Percentiles rank a stretch among this genome's conserved stretches.
Evolutionary conservation across 1,284 basidiomycete species (phyloP).

Genomic region (Ceratobasidium papillatum): DNA sequence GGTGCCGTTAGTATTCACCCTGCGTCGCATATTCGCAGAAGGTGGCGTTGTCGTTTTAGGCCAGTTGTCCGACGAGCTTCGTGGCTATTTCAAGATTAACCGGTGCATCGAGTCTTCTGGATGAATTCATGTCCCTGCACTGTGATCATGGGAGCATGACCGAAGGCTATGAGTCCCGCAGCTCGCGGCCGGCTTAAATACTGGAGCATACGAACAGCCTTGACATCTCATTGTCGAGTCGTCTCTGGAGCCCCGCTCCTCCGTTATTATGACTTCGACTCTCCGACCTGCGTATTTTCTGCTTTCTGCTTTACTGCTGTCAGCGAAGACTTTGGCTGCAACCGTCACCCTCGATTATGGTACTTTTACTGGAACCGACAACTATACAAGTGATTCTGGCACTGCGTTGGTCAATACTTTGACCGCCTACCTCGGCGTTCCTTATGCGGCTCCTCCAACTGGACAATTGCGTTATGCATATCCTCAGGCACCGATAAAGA

Average conservation of each 20-base stretch:
- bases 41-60: too few species aligned
- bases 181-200: not conserved
- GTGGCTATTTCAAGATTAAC: too few species aligned
- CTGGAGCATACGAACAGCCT: not conserved
- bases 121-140: not conserved
- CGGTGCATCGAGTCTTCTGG: not conserved
- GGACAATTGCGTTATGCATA: conserved; percentile 19
- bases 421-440: conserved; percentile 36
- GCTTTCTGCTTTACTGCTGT: conserved; percentile 3
- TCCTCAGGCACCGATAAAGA: conserved; percentile 18
- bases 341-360: conserved; percentile 26
- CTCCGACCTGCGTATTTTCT: not conserved
- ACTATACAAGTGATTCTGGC: conserved; percentile 19
- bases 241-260: not conserved
- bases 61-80: too few species aligned
- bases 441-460: conserved; percentile 40
- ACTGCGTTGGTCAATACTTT: not conserved
- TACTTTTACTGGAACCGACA: conserved; percentile 23
- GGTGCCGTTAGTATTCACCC: too few species aligned
- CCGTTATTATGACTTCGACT: not conserved
- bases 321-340: not conserved
- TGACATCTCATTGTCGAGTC: not conserved
- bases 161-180: not conserved
- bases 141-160: not conserved
- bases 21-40: too few species aligned